Percentiles rank a stretch among this genome's conserved stretches.
Evolutionary conservation across 2,329 filamentous ascomycete species (phyloP).

Genomic region (Dryadomyces quercivorus): DNA sequence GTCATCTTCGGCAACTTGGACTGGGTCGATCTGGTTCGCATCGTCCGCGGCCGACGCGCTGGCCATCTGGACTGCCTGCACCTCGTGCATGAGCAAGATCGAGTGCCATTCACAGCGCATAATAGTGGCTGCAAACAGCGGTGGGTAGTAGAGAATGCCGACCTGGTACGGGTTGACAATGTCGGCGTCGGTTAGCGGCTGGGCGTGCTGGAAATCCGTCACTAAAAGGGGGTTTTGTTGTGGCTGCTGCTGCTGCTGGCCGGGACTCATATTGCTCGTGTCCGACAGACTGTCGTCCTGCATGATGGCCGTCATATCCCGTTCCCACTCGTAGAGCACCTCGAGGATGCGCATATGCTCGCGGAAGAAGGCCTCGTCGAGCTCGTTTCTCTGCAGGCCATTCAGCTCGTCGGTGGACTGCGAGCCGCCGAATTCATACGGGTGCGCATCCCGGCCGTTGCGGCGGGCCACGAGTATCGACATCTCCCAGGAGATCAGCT

Average conservation of each 20-base stretch:
- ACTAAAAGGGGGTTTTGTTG: constrained; percentile 27
- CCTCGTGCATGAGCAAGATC: constrained; percentile 68
- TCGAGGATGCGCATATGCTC: constrained; percentile 45
- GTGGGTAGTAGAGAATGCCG: constrained; percentile 56
- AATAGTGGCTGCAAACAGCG: constrained; percentile 63
- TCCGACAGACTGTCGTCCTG: not conserved
- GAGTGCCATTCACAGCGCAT: constrained; percentile 67
- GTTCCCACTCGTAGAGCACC: constrained; percentile 33
- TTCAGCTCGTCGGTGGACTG: not conserved
- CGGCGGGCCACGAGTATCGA: constrained; percentile 60
- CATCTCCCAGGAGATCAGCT: constrained; percentile 69
- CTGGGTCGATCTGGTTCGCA: not conserved
- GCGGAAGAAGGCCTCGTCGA: constrained; percentile 48
- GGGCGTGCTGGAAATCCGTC: constrained; percentile 45
- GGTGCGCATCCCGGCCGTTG: constrained; percentile 19
- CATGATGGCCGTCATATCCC: constrained; percentile 24
- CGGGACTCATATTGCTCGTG: too few species aligned
- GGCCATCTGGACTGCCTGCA: constrained; percentile 44
- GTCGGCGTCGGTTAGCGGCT: constrained; percentile 43
- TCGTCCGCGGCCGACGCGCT: not conserved
- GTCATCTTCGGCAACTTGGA: not conserved
- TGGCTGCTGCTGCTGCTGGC: constrained; percentile 11
- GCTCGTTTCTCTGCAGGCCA: constrained; percentile 35
- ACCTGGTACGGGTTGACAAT: constrained; percentile 64
- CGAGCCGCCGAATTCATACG: not conserved